Evolutionary conservation across 148 eudicot species (phyloP), one percentile per base, ranked within the genome.

Genomic region (Arctostaphylos glauca): DNA sequence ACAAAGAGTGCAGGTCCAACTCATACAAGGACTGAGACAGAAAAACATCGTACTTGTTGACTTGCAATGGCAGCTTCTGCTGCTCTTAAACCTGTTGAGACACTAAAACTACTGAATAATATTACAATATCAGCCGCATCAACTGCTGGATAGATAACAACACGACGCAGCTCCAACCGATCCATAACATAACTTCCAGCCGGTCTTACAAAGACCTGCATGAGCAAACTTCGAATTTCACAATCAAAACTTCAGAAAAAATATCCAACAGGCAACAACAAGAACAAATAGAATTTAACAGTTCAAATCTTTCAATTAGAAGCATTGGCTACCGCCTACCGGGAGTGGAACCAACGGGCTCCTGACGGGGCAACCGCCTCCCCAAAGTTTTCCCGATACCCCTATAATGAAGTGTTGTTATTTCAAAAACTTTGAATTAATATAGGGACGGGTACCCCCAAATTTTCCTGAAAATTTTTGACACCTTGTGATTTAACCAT

Each of bases 121-220:
- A 96, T 78, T 72, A 94, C 87, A 80, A 96, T 83, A 84, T 96
- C 99, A 67, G 93, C 83, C 47, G 81, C 91, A 81, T 89, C 85
- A 54, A 78, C 88, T 49, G 84, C 86, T 58, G 99, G 99, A 89
- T 92, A 90, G 41, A 84, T 85, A 50, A 88, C 85, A 83, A 94
- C 92, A 81, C 97, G 92, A 16, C 95, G 93, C 78, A 96, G 89
- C 90, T 96, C 99, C 81, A 96, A 85, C 48, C 88, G 91, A 83
- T 94, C 98, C 99, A 93, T 93, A 73, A 94, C 95, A 89, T 96
- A 96, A 86, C 99, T 96, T 86, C 97, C 99, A 91, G 98, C 99
- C 87, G 99, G 99, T 86, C 99, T 92, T 49, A 94, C 99, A 88
- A 94, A 96, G 76, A 96, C 96, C 99, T 96, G 89, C 71, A 86